Evolutionary conservation across 345 rosid genomes (phyloP).

Genomic region (Gossypium bickii): DNA sequence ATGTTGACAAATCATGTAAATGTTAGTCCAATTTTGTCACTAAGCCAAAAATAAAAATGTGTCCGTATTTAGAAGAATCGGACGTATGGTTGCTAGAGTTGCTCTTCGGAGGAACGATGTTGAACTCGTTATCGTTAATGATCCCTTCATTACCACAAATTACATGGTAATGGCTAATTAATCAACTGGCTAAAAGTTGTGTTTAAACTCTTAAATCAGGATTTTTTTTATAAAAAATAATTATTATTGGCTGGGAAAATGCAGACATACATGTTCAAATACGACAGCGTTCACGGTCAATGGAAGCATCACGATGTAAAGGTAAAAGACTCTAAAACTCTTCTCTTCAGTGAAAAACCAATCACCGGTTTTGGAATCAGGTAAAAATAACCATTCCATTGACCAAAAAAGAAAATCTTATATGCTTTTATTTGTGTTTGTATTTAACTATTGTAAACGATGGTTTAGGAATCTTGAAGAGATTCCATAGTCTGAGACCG

Average conservation of each 20-base stretch:
- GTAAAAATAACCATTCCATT: slow-evolving; percentile 23
- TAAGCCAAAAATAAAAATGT: not conserved
- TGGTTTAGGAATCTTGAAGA: slow-evolving; percentile 78
- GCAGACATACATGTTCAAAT: slow-evolving; percentile 92
- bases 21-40: too few relatives aligned
- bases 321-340: slow-evolving; percentile 77
- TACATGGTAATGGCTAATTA: not conserved
- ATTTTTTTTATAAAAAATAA: not conserved
- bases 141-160: slow-evolving; percentile 65
- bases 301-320: slow-evolving; percentile 84
- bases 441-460: not conserved
- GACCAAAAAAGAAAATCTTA: not conserved
- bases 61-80: slow-evolving; percentile 71
- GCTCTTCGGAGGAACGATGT: slow-evolving; percentile 74
- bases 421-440: not conserved
- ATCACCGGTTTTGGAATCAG: slow-evolving; percentile 73
- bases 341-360: slow-evolving; percentile 76
- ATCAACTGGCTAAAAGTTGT: not conserved
- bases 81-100: slow-evolving; percentile 82
- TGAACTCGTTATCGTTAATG: slow-evolving; percentile 85
- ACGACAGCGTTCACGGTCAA: slow-evolving; percentile 92
- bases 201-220: not conserved
- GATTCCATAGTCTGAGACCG: slow-evolving; percentile 78
- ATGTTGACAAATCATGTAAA: too few relatives aligned
- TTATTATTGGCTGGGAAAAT: slow-evolving; percentile 4